phyloP scores from a whole-genome alignment of 192 early-diverging fungal genomes.

The Linnemannia hyalina region DNA sequence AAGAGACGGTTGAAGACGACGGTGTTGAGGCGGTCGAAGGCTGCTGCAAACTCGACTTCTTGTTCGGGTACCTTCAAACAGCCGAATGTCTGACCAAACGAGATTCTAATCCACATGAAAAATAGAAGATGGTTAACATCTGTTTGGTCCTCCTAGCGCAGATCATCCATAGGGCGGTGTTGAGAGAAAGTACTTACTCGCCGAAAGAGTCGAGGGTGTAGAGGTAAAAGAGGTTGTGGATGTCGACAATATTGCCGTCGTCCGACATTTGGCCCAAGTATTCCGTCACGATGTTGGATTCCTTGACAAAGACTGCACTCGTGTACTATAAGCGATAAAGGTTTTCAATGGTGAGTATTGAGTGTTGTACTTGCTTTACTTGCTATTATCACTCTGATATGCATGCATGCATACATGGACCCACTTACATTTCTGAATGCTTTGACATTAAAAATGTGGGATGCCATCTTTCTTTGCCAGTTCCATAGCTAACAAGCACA shows the following conservation, averaged over 20 bases:
- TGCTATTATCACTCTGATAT: not conserved
- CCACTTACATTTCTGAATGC: slow-evolving; percentile 24
- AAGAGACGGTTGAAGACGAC: slow-evolving; percentile 43
- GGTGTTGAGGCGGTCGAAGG: slow-evolving; percentile 68
- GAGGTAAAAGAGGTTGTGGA: slow-evolving; percentile 63
- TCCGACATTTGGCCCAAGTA: slow-evolving; percentile 43
- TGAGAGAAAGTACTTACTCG: slow-evolving; percentile 32
- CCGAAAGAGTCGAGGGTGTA: slow-evolving; percentile 67
- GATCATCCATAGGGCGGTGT: too few relatives aligned
- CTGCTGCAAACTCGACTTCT: slow-evolving; percentile 59
- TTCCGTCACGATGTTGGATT: slow-evolving; percentile 10
- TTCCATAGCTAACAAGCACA: not conserved
- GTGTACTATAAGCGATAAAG: slow-evolving; percentile 15
- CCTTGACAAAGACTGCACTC: slow-evolving; percentile 28
- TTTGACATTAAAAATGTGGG: slow-evolving; percentile 37
- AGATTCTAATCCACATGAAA: slow-evolving; percentile 18
- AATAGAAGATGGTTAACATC: not conserved
- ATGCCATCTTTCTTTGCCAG: slow-evolving; percentile 42
- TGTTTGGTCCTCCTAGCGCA: not conserved
- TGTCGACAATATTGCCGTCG: slow-evolving; percentile 48
- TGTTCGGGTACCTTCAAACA: slow-evolving; percentile 34
- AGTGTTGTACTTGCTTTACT: not conserved
- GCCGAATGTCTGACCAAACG: slow-evolving; percentile 45
- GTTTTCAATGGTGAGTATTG: not conserved
- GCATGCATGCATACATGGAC: not conserved